Base-by-base conservation (phyloP, 1,284 basidiomycete genomes). In the Rhizoctonia solani region DNA sequence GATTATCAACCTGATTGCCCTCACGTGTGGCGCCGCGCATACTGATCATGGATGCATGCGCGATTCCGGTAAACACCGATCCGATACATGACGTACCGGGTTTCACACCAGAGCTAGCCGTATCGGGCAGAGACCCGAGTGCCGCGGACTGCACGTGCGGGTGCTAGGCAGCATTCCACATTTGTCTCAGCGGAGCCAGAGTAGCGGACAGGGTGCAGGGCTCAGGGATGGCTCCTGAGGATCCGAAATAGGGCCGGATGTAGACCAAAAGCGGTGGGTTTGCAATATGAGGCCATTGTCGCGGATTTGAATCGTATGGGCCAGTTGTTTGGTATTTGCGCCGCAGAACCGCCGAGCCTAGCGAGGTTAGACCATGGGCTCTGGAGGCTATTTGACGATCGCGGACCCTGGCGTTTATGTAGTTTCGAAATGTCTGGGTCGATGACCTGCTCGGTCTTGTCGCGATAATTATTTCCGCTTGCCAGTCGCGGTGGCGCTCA, bases 391-490 rank as follows among this genome's bases (percentile, higher is more conserved):
- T 61, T 61, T 61, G 56, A 27, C 44, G 44, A 61, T 49, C 54
- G n/a, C n/a, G n/a, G 37, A 30, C n/a, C 54, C 54, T 32, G 30
- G 52, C 29, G 52, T 54, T 54, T 55, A 42, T 58, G 25, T 46
- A 13, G 8, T 58, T 54, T 54, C 53, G 32, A 30, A 39, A 16
- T 52, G 44, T 47, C n/a, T 50, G 19, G 50, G 27, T 34, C 53
- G 53, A 54, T 54, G 53, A 25, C 54, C 42, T 56, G 54, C 54
- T 56, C 54, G 52, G 55, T 55, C 54, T 55, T 27, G 54, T 41
- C 19, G 16, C 58, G 37, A 63, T 63, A 63, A 63, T 63, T 63
- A 63, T 49, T 52, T 41, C 59, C 54, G 54, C 59, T 63, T 37
- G 25, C 25, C 41, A 63, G 59, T 47, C 39, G 59, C 34, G 25